Evolutionary conservation across 768 basidiomycete genomes (phyloP), one percentile per base, ranked within the genome.

Genomic region (Tricholomella constricta): DNA sequence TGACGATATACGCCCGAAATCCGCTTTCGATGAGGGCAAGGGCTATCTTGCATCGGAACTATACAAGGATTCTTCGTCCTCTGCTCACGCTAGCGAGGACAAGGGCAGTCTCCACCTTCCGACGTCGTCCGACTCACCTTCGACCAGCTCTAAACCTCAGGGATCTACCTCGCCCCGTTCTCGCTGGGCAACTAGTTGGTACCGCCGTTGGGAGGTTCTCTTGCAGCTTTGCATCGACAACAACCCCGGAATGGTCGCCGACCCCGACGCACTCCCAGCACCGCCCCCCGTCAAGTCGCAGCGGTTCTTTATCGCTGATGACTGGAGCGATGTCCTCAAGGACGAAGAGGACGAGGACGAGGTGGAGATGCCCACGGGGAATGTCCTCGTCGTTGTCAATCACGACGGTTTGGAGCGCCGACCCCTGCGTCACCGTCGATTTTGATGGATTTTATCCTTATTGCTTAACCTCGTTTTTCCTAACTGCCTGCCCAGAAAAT

Each of bases 131-230:
- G 26, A 27, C n/a, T 37, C 56, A n/a, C 32, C 38, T 17, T 51
- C 60, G 36, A n/a, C 59, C 26, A 35, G 32, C 31, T 42, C 46
- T 42, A 60, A 45, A 40, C 52, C 46, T 11, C 12, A 12, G 52
- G 42, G n/a, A 41, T 40, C 34, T 42, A 53, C n/a, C 45, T 26
- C 57, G 60, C 48, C 44, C 22, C 61, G 58, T 45, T 57, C 66
- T 14, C 57, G 58, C 22, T 82, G 80, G 81, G 67, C 74, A 32
- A 70, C 72, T 10, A 75, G 71, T 52, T 83, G 81, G 80, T 78
- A 82, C 55, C 71, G 70, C 25, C 79, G 80, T 50, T 83, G 81
- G 79, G 77, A 82, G 51, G 47, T 83, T 41, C 69, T 85, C 42
- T 56, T 77, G 41, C 72, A 76, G 50, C 69, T 83, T 3, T 72